These are phyloP conservation scores for Entomortierella lignicola DNA, from an alignment of 192 early-diverging fungal species.

Conservation along the genomic window DNA sequence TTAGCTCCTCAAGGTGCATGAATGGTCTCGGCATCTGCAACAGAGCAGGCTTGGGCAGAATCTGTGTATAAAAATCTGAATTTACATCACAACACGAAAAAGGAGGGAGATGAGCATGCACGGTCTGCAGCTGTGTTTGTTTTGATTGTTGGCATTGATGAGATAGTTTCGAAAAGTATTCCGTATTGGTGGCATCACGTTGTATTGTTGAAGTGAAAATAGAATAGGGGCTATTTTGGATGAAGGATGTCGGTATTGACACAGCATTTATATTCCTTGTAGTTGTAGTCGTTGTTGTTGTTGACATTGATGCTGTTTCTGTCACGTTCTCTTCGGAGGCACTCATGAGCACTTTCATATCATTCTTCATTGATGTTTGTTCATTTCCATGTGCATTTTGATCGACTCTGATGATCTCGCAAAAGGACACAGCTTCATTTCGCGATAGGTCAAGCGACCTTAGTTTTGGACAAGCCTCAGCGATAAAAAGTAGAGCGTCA, in stretches of 20 bases:
- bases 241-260: too few relatives aligned
- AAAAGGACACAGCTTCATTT: conserved; percentile 36
- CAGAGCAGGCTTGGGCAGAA: neutral
- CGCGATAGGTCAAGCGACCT: conserved; percentile 34
- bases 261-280: neutral
- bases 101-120: neutral
- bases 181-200: neutral
- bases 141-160: conserved; percentile 4
- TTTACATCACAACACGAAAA: too few relatives aligned
- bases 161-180: neutral
- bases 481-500: conserved; percentile 2
- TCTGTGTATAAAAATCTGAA: neutral
- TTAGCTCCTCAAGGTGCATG: conserved; percentile 40
- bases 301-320: neutral
- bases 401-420: neutral
- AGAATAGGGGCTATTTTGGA: conserved; percentile 3
- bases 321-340: neutral
- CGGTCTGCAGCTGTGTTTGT: neutral
- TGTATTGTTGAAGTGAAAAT: neutral
- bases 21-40: conserved; percentile 26
- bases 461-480: conserved; percentile 17
- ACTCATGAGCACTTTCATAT: neutral
- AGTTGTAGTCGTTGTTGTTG: neutral
- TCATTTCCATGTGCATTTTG: neutral
- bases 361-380: neutral